Evolutionary conservation across 176 grass and related monocot genomes (phyloP).

Genomic region (Chrysopogon serrulatus): DNA sequence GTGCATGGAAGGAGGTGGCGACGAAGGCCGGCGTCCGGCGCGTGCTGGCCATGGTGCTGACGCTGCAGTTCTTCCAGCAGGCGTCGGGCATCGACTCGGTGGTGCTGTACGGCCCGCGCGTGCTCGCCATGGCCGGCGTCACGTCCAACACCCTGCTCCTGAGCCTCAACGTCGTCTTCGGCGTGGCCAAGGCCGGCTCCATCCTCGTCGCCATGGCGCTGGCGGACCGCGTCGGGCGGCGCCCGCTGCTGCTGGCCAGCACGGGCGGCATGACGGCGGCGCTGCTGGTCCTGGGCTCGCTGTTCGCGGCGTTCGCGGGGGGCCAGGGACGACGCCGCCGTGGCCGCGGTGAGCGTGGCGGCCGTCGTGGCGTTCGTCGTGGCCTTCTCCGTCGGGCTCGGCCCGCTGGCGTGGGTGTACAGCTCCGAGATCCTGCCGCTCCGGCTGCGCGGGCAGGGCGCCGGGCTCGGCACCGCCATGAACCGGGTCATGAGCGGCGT

Average conservation of each 20-base stretch:
- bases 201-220: constrained; percentile 68
- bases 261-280: constrained; percentile 54
- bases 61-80: constrained; percentile 74
- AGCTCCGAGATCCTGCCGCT: constrained; percentile 71
- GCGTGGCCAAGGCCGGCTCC: constrained; percentile 53
- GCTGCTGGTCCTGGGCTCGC: constrained; percentile 34
- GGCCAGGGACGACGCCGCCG: constrained; percentile 31
- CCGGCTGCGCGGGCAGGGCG: constrained; percentile 57
- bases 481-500: constrained; percentile 51
- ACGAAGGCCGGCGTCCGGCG: constrained; percentile 33
- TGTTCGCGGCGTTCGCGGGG: constrained; percentile 34
- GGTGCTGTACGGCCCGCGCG: constrained; percentile 62
- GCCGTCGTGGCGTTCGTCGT: constrained; percentile 48
- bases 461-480: constrained; percentile 59
- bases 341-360: not conserved
- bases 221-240: constrained; percentile 42
- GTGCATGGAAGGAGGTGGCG: constrained; percentile 44
- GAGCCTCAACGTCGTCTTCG: constrained; percentile 53
- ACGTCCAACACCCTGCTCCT: constrained; percentile 49
- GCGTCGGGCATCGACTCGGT: constrained; percentile 63
- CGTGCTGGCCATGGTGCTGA: constrained; percentile 44
- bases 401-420: constrained; percentile 75
- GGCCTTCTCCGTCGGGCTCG: constrained; percentile 57
- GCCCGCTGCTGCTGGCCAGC: constrained; percentile 47
- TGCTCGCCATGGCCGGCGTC: constrained; percentile 45